Conservation (phyloP, 805 yeast species). For the Diddensiella caesifluorescens region DNA sequence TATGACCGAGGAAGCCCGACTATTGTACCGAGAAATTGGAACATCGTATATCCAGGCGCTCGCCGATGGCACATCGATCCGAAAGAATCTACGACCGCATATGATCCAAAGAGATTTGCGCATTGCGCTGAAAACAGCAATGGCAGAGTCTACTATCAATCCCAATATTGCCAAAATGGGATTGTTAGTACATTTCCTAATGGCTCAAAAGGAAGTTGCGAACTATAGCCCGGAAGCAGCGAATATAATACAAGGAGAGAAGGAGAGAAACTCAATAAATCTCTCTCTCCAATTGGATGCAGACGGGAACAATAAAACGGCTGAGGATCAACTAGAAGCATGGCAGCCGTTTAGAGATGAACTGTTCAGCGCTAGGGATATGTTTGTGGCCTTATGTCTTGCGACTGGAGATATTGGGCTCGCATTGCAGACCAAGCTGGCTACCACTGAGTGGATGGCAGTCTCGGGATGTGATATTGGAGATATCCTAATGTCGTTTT, state of each 20-base stretch:
- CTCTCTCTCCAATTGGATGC: slow-evolving; percentile 15
- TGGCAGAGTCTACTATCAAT: slow-evolving; percentile 42
- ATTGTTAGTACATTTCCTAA: slow-evolving; percentile 52
- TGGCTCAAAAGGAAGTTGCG: slow-evolving; percentile 63
- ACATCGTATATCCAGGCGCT: slow-evolving; percentile 49
- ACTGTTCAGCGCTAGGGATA: slow-evolving; percentile 68
- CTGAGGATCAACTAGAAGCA: slow-evolving; percentile 17
- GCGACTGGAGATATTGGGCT: slow-evolving; percentile 60
- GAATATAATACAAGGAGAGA: slow-evolving; percentile 19
- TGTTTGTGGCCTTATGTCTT: slow-evolving; percentile 65
- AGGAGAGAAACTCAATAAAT: slow-evolving; percentile 12
- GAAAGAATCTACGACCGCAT: slow-evolving; percentile 44
- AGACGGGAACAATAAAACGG: slow-evolving; percentile 5
- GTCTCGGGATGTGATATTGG: slow-evolving; percentile 62
- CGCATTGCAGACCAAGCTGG: slow-evolving; percentile 56
- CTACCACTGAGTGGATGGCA: slow-evolving; percentile 69
- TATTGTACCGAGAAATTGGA: slow-evolving; percentile 62
- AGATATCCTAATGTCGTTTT: slow-evolving; percentile 55
- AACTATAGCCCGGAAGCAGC: slow-evolving; percentile 24
- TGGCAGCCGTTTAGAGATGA: slow-evolving; percentile 65
- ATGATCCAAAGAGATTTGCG: slow-evolving; percentile 65
- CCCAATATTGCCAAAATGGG: slow-evolving; percentile 50
- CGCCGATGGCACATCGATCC: slow-evolving; percentile 39
- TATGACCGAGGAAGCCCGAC: slow-evolving; percentile 57
- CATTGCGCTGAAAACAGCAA: slow-evolving; percentile 62